Evolutionary conservation across 2,329 filamentous ascomycete species (phyloP).

Genomic region (Lasiodiplodia hormozganensis): DNA sequence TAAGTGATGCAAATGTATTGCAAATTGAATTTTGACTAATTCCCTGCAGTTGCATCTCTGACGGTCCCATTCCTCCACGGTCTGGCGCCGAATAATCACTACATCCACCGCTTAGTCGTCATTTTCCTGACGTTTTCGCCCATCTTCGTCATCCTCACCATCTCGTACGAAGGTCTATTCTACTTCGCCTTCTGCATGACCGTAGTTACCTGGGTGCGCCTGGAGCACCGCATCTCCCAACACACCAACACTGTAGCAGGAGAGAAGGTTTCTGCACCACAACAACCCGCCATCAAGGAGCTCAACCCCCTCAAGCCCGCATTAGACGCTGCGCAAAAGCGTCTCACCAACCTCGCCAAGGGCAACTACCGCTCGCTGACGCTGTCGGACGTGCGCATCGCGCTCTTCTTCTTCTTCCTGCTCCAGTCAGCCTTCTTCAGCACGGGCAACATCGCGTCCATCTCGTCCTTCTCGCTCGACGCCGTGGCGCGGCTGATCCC

Average conservation of each 20-base stretch:
- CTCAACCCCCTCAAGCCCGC: conserved; percentile 45
- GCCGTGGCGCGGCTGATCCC: conserved; percentile 87
- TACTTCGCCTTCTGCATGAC: conserved; percentile 85
- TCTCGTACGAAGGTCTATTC: conserved; percentile 96
- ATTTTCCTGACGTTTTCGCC: conserved; percentile 94
- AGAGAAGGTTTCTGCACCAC: conserved; percentile 34
- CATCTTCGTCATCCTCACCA: conserved; percentile 92
- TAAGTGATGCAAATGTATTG: conserved; percentile 48
- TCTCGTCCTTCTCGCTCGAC: conserved; percentile 92
- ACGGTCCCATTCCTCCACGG: conserved; percentile 82
- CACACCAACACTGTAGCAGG: conserved; percentile 37
- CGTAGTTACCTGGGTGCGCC: conserved; percentile 86
- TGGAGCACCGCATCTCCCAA: conserved; percentile 79
- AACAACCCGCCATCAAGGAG: conserved; percentile 32
- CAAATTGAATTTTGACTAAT: conserved; percentile 31
- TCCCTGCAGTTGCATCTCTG: conserved; percentile 69
- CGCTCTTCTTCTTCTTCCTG: conserved; percentile 93
- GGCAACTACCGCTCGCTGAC: conserved; percentile 69
- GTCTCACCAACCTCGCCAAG: neutral
- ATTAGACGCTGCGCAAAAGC: conserved; percentile 43
- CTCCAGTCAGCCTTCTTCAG: conserved; percentile 96
- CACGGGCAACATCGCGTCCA: conserved; percentile 92
- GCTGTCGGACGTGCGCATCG: conserved; percentile 84
- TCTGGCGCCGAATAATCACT: conserved; percentile 81
- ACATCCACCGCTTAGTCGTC: conserved; percentile 85